phyloP scores from a whole-genome alignment of 2,329 filamentous ascomycete genomes.

The Paraconiothyrium sp. region DNA sequence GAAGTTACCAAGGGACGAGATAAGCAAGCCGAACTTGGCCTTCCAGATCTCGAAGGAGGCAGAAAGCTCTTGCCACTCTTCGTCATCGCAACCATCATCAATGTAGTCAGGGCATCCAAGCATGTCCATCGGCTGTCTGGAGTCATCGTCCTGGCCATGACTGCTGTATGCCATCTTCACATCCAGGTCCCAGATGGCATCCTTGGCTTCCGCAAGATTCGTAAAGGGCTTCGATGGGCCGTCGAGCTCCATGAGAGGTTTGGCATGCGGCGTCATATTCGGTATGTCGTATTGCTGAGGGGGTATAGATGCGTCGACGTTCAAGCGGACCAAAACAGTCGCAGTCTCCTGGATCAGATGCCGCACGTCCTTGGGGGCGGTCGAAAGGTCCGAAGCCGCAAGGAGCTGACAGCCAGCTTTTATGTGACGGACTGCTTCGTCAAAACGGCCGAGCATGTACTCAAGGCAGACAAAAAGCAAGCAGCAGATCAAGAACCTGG shows the following conservation, averaged over 20 bases:
- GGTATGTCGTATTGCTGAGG: slow-evolving; percentile 14
- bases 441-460: slow-evolving; percentile 19
- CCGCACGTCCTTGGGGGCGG: slow-evolving; percentile 3
- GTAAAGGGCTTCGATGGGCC: background rate
- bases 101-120: background rate
- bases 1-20: background rate
- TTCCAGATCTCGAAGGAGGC: background rate
- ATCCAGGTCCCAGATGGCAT: background rate
- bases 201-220: slow-evolving; percentile 1
- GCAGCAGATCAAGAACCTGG: slow-evolving; percentile 18
- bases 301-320: slow-evolving; percentile 18
- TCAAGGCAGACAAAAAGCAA: slow-evolving; percentile 23
- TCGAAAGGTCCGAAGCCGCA: slow-evolving; percentile 14
- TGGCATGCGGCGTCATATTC: slow-evolving; percentile 16
- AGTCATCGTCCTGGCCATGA: background rate
- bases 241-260: slow-evolving; percentile 16
- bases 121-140: background rate
- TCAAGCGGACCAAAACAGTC: slow-evolving; percentile 19
- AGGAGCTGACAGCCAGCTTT: slow-evolving; percentile 20
- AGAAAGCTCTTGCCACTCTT: background rate
- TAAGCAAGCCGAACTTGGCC: background rate
- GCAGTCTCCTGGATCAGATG: slow-evolving; percentile 20
- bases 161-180: background rate
- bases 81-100: background rate
- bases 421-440: slow-evolving; percentile 20